These are phyloP conservation scores for Lavandula angustifolia DNA, from an alignment of 257 asterid genomes.

Conservation along the genomic window DNA sequence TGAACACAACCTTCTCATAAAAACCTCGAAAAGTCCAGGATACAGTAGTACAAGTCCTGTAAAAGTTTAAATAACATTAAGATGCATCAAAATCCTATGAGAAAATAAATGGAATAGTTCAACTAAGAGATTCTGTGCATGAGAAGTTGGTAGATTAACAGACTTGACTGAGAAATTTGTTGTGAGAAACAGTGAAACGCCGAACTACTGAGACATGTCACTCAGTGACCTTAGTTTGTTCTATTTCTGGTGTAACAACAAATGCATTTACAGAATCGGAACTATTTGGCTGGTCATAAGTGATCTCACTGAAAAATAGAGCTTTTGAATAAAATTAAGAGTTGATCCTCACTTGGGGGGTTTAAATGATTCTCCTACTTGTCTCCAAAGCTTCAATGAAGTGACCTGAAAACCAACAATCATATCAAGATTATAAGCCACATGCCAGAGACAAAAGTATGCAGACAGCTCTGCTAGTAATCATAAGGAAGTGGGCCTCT, in stretches of 20 bases:
- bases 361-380: slow-evolving; percentile 90
- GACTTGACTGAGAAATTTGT: slow-evolving; percentile 6
- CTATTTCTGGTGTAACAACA: slow-evolving; percentile 22
- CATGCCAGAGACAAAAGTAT: neutral
- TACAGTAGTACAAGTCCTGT: slow-evolving; percentile 96
- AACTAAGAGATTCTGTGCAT: neutral
- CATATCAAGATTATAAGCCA: slow-evolving; percentile 23
- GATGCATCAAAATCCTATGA: slow-evolving; percentile 13
- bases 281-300: slow-evolving; percentile 7
- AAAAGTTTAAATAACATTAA: slow-evolving; percentile 28
- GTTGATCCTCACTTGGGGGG: slow-evolving; percentile 76
- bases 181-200: neutral
- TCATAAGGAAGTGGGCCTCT: too few species aligned
- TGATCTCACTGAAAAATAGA: slow-evolving; percentile 19
- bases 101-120: neutral
- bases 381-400: slow-evolving; percentile 91
- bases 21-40: slow-evolving; percentile 96
- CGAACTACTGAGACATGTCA: slow-evolving; percentile 4
- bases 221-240: neutral
- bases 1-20: slow-evolving; percentile 77
- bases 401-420: slow-evolving; percentile 61
- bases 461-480: neutral
- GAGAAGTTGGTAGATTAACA: neutral
- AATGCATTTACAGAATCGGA: slow-evolving; percentile 21
- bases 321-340: slow-evolving; percentile 16